phyloP scores from a whole-genome alignment of 306 rosid genomes.

The Begonia fuchsioides region DNA sequence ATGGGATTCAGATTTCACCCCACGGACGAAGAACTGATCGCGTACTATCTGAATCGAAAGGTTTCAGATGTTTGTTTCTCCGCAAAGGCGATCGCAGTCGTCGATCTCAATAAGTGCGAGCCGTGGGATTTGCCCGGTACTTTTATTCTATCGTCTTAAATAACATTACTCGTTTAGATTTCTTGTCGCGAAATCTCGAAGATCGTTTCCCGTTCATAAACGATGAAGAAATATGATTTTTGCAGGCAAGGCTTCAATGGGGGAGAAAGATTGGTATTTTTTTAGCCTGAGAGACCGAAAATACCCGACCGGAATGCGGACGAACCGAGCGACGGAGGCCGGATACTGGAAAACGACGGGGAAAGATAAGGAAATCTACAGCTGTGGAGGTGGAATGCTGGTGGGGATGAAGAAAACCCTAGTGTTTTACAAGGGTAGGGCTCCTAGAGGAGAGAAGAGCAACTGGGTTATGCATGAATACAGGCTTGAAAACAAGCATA shows the following conservation, averaged over 20 bases:
- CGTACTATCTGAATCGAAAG: slow-evolving; percentile 47
- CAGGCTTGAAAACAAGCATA: slow-evolving; percentile 42
- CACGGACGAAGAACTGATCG: slow-evolving; percentile 27
- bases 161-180: too few relatives aligned
- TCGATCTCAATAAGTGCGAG: slow-evolving; percentile 85
- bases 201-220: background rate
- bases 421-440: slow-evolving; percentile 83
- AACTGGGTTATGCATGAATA: slow-evolving; percentile 99
- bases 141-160: background rate
- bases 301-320: slow-evolving; percentile 81
- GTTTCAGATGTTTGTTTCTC: slow-evolving; percentile 57
- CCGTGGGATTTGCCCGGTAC: slow-evolving; percentile 98
- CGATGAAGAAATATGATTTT: background rate
- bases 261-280: slow-evolving; percentile 89
- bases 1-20: slow-evolving; percentile 79
- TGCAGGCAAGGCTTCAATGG: slow-evolving; percentile 37
- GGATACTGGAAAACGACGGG: slow-evolving; percentile 28
- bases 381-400: slow-evolving; percentile 24
- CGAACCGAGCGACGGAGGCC: slow-evolving; percentile 20
- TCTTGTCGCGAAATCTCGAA: too few relatives aligned
- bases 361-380: slow-evolving; percentile 65
- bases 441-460: slow-evolving; percentile 87
- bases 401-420: slow-evolving; percentile 97
- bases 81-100: slow-evolving; percentile 55
- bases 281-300: slow-evolving; percentile 70